Percentiles rank a stretch among this genome's conserved stretches.
phyloP scores from a whole-genome alignment of 495 filamentous ascomycete genomes.

The Bacidia gigantensis region DNA sequence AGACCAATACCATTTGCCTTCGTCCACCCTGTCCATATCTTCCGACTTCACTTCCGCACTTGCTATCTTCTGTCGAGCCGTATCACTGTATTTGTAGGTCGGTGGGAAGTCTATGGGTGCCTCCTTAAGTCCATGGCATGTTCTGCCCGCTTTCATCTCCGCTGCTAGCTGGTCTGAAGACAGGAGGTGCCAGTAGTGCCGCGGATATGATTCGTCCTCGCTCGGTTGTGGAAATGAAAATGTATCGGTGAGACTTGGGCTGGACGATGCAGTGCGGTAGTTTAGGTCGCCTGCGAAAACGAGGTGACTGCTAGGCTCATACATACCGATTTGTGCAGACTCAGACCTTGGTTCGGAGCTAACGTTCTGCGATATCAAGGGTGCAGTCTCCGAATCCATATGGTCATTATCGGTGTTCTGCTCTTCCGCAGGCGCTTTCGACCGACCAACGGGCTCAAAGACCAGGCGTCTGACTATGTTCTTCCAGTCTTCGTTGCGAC shows the following conservation, averaged over 20 bases:
- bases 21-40: constrained; percentile 18
- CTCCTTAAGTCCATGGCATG: constrained; percentile 65
- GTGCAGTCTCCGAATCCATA: constrained; percentile 27
- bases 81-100: constrained; percentile 68
- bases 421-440: constrained; percentile 2
- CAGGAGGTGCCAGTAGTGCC: constrained; percentile 50
- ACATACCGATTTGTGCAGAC: constrained; percentile 38
- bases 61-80: constrained; percentile 29
- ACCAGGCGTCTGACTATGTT: constrained; percentile 64
- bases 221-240: constrained; percentile 47
- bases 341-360: constrained; percentile 11
- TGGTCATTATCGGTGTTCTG: constrained; percentile 8
- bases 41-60: constrained; percentile 14
- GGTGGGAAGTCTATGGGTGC: constrained; percentile 67
- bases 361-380: constrained; percentile 25
- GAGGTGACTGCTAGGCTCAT: constrained; percentile 57
- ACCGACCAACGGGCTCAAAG: constrained; percentile 32
- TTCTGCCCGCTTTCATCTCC: constrained; percentile 49
- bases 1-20: constrained; percentile 59
- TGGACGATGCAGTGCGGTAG: constrained; percentile 60
- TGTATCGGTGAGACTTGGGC: constrained; percentile 39
- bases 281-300: constrained; percentile 89
- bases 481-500: constrained; percentile 75
- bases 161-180: constrained; percentile 60
- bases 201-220: constrained; percentile 30